Conservation (phyloP, 805 yeast genomes). For the Metschnikowia proteae region DNA sequence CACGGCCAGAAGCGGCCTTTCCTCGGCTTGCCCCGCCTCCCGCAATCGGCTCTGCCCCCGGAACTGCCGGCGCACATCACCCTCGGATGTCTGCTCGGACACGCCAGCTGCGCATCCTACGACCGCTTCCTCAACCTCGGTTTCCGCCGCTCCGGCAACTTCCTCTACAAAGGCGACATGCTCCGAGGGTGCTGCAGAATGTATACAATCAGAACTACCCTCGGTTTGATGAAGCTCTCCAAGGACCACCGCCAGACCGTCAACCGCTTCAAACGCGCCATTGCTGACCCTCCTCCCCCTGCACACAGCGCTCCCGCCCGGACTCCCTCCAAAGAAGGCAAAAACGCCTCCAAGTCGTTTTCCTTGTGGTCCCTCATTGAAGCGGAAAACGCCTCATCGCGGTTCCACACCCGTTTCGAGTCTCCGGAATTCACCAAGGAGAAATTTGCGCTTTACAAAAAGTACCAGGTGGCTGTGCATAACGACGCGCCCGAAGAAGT, state of each 20-base stretch:
- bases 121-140: slow-evolving; percentile 68
- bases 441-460: slow-evolving; percentile 58
- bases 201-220: slow-evolving; percentile 68
- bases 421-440: slow-evolving; percentile 50
- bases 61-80: slow-evolving; percentile 23
- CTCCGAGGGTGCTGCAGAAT: slow-evolving; percentile 73
- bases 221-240: slow-evolving; percentile 41
- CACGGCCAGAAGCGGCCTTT: slow-evolving; percentile 41
- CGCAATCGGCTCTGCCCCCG: slow-evolving; percentile 23
- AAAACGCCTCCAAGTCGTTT: neutral
- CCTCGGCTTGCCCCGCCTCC: slow-evolving; percentile 15
- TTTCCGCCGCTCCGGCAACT: slow-evolving; percentile 74
- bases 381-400: slow-evolving; percentile 36
- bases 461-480: slow-evolving; percentile 72
- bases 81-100: slow-evolving; percentile 39
- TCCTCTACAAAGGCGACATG: slow-evolving; percentile 61
- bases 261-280: slow-evolving; percentile 52
- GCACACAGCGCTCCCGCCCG: neutral
- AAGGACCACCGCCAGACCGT: slow-evolving; percentile 68
- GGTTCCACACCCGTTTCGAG: slow-evolving; percentile 47
- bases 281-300: slow-evolving; percentile 18
- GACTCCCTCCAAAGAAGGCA: neutral
- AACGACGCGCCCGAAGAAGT: slow-evolving; percentile 51
- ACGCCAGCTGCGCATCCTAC: slow-evolving; percentile 51
- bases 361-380: slow-evolving; percentile 25